Percentiles rank a stretch among this genome's conserved stretches.
These are phyloP conservation scores for Ambrosia artemisiifolia DNA, from an alignment of 129 eudicot genomes.

Conservation along the genomic window DNA sequence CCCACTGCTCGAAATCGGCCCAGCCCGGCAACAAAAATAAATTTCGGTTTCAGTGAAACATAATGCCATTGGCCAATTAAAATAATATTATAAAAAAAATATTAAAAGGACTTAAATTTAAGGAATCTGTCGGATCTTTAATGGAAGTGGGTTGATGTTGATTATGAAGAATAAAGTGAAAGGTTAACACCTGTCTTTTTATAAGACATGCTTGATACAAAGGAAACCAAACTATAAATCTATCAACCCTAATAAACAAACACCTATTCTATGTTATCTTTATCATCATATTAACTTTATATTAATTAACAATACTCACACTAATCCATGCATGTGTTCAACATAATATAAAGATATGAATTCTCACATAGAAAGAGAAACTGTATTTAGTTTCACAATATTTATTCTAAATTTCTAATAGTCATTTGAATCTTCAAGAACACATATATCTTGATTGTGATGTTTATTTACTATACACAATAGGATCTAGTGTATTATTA, in stretches of 20 bases:
- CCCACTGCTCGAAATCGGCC: constrained; percentile 36
- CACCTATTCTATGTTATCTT: constrained; percentile 9
- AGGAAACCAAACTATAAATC: constrained; percentile 38
- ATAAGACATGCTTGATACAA: constrained; percentile 36
- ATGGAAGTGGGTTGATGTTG: constrained; percentile 23
- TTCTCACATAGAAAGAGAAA: too few species aligned
- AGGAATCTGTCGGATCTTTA: constrained; percentile 37
- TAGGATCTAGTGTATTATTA: not conserved
- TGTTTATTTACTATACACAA: not conserved
- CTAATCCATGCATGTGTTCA: constrained; percentile 23
- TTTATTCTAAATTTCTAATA: not conserved
- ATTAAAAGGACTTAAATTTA: constrained; percentile 21
- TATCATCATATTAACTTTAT: not conserved
- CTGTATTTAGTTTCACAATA: too few species aligned
- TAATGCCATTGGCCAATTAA: constrained; percentile 27
- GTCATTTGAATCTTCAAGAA: constrained; percentile 2
- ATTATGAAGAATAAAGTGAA: constrained; percentile 11
- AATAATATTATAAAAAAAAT: not conserved
- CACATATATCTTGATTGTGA: not conserved
- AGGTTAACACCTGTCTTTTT: constrained; percentile 37
- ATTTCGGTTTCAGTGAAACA: constrained; percentile 47
- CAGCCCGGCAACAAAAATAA: constrained; percentile 36
- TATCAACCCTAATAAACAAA: constrained; percentile 26
- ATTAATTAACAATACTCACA: constrained; percentile 10
- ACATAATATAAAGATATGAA: not conserved